These are phyloP conservation scores for Prunella vulgaris DNA, from an alignment of 257 asterid species.

Conservation along the genomic window DNA sequence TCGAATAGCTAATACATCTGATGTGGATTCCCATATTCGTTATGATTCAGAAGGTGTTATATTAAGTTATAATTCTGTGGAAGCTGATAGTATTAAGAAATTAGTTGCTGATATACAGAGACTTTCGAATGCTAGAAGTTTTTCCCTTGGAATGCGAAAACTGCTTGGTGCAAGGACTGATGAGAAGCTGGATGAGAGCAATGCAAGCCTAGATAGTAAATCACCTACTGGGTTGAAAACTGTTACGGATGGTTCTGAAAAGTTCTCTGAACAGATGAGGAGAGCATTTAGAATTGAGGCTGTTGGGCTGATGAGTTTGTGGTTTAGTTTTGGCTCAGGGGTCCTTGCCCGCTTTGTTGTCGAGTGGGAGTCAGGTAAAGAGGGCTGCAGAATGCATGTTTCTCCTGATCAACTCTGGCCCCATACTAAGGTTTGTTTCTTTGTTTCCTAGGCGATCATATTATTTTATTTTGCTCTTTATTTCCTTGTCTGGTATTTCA, in stretches of 20 bases:
- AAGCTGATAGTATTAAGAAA: conserved; percentile 85
- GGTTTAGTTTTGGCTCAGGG: conserved; percentile 98
- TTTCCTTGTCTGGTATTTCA: conserved; percentile 3
- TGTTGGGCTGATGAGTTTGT: conserved; percentile 92
- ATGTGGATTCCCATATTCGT: conserved; percentile 91
- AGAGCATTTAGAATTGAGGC: conserved; percentile 92
- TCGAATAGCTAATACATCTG: conserved; percentile 95
- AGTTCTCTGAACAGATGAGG: conserved; percentile 78
- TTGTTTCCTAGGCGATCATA: conserved; percentile 9
- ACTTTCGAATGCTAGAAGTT: conserved; percentile 86
- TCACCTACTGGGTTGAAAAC: conserved; percentile 49
- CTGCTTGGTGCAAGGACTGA: conserved; percentile 83
- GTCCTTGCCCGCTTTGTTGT: conserved; percentile 96
- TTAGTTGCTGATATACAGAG: conserved; percentile 89
- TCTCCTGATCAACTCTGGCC: conserved; percentile 99
- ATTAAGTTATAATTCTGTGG: conserved; percentile 83
- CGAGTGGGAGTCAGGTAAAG: conserved; percentile 97
- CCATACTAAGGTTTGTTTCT: conserved; percentile 78
- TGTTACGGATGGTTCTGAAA: conserved; percentile 51
- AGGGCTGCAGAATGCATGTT: conserved; percentile 98
- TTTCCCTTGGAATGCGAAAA: conserved; percentile 87
- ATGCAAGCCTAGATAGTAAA: conserved; percentile 49
- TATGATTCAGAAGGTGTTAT: conserved; percentile 95
- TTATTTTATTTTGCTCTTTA: neutral
- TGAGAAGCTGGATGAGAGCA: conserved; percentile 66